These are phyloP conservation scores for Hibiscus trionum DNA, from an alignment of 345 rosid species.

Conservation along the genomic window DNA sequence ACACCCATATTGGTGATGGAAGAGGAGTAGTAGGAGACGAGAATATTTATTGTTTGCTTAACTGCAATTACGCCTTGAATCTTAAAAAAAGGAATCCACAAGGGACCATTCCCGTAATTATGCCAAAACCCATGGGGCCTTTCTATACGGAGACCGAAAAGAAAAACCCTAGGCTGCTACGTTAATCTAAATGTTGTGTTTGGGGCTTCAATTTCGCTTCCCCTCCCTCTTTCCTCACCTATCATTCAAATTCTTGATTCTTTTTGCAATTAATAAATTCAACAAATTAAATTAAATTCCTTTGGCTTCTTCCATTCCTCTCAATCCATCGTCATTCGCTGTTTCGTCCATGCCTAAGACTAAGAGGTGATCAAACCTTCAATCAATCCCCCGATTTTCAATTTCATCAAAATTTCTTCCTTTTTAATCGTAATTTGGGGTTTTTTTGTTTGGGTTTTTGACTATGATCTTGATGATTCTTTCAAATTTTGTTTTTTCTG, in stretches of 20 bases:
- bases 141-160: not conserved
- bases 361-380: not conserved
- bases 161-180: not conserved
- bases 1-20: no score
- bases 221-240: not conserved
- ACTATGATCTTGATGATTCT: not conserved
- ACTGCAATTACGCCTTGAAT: not conserved
- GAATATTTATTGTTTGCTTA: no score
- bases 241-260: not conserved
- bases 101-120: not conserved
- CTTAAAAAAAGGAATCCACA: no score
- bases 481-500: not conserved
- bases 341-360: slow-evolving; percentile 1
- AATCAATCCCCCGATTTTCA: not conserved
- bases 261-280: not conserved
- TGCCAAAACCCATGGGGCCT: not conserved
- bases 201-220: slow-evolving; percentile 1
- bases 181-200: not conserved
- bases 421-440: not conserved
- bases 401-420: not conserved
- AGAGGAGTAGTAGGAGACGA: no score
- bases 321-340: not conserved
- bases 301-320: not conserved
- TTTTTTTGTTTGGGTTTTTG: not conserved
- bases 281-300: not conserved